A percentile compares a stretch with the other conserved stretches of the same genome.
Conservation (phyloP, 1,284 basidiomycete genomes). For the Veloporphyrellus conicus region DNA sequence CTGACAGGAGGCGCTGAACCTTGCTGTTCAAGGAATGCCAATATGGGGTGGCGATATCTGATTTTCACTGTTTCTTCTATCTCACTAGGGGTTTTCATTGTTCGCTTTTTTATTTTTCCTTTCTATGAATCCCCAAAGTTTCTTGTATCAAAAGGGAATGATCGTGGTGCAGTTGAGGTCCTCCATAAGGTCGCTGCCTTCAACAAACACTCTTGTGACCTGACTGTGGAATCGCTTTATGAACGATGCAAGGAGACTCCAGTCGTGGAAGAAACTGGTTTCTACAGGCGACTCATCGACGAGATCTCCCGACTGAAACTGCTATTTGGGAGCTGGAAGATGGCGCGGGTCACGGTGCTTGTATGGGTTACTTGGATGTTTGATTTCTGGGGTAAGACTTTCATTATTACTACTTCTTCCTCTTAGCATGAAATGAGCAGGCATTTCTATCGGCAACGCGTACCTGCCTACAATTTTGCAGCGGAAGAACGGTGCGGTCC, state of each 20-base stretch:
- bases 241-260: constrained; percentile 7
- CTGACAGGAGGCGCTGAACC: too few species aligned
- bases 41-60: constrained; percentile 73
- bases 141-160: constrained; percentile 67
- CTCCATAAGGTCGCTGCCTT: constrained; percentile 65
- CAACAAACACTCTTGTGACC: constrained; percentile 50
- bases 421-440: background rate
- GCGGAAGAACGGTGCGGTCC: constrained; percentile 14
- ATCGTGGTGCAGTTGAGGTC: constrained; percentile 67
- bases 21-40: too few species aligned
- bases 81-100: constrained; percentile 58
- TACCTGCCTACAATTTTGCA: constrained; percentile 18
- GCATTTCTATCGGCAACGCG: constrained; percentile 1
- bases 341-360: constrained; percentile 11
- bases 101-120: constrained; percentile 72
- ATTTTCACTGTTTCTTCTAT: constrained; percentile 59
- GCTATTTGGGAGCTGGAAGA: constrained; percentile 14
- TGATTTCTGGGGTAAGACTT: constrained; percentile 11
- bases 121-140: constrained; percentile 75
- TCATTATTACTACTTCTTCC: background rate
- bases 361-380: constrained; percentile 19
- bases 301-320: constrained; percentile 15
- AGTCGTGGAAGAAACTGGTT: background rate
- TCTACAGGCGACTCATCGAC: constrained; percentile 3
- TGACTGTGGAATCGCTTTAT: constrained; percentile 42